Base-by-base conservation (phyloP, 2,329 filamentous ascomycete species). In the Xylariales sp. region DNA sequence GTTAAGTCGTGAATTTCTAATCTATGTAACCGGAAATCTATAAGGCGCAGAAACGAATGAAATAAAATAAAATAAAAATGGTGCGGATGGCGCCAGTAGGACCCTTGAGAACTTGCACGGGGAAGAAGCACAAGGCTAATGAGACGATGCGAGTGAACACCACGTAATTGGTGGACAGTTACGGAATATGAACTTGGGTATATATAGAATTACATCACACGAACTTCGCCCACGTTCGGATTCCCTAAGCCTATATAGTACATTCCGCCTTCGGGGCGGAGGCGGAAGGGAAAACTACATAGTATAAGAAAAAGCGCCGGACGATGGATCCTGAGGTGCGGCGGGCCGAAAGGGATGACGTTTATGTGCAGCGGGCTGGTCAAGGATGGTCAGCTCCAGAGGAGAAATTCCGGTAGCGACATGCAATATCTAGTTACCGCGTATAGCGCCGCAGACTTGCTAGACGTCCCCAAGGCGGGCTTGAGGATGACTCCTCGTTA, bases 311-410 rank as follows among this genome's bases (percentile, higher is more conserved):
- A 43, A 18, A 50, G 43, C 72, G 65, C 62, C 62, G 67, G 45
- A 45, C 36, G 50, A 18, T 41, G 36, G 46, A 48, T 28, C 36
- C 28, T 36, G 30, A 46, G 50, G 52, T 66, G 46, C 52, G 48
- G 69, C 70, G 68, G 68, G 53, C 70, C 69, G 71, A 56, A 73
- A 70, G 64, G 32, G 12, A 55, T 74, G 71, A 73, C 71, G 70
- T 70, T 28, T 61, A 4, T 45, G 28, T 60, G 58, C 67, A 69
- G 64, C 46, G 23, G 14, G 30, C 28, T 53, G 55, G 49, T 61
- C 54, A 48, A 43, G 43, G 56, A 32, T 43, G 34, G 46, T 48
- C 28, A 56, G 57, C 12, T 18, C 28, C 39, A n/a, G 67, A 60
- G 49, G 69, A 71, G 67, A 59, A 71, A 63, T 65, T 62, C 63